Evolutionary conservation across 805 yeast species (phyloP), one percentile per base, ranked within the genome.

Genomic region (Candida taoyuanica): DNA sequence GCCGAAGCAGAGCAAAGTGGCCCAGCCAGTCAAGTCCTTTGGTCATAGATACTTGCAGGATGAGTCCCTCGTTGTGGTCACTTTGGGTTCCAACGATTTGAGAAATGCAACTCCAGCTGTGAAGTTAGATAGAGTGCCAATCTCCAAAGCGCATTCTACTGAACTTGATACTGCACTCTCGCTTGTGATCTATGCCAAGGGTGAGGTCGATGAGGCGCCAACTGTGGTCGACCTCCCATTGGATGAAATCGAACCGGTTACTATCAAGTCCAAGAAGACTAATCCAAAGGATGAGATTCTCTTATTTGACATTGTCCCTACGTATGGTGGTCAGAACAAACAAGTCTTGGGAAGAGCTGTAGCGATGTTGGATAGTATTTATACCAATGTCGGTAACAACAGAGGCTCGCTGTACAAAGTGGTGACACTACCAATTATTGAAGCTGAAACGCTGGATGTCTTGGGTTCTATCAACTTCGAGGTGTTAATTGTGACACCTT

Each of bases 101-200:
- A 68, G 96, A 36, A 76, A 73, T 40, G 53, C 60, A 3, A 61
- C 62, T 11, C 70, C 71, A 7, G 85, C 91, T 0, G 71, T 89
- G 9, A 76, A 78, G 33, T 69, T 87, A 39, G 81, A 82, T 46
- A 70, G 76, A 26, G 85, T 84, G n/a, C 87, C 94, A 6, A 64
- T 81, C 36, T 72, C 88, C 1, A 81, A 81, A 51, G 80, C 81
- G 3, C 84, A 81, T 42, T 72, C 80, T n/a, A 84, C 95, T 0
- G 93, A 85, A 56, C 68, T 88, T 27, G 96, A 89, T 50, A 86
- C 95, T 3, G 95, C 95, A 0, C 71, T 89, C 27, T 82, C 95
- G 1, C 65, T 89, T 31, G 77, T 78, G 8, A 72, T 89, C 17
- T 63, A 68, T n/a, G 69, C 44, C 8, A 51, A 46, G 24, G 37